Percentiles rank a stretch among this genome's conserved stretches.
phyloP scores from a whole-genome alignment of 768 basidiomycete species.

The Paxillus ammoniavirescens region DNA sequence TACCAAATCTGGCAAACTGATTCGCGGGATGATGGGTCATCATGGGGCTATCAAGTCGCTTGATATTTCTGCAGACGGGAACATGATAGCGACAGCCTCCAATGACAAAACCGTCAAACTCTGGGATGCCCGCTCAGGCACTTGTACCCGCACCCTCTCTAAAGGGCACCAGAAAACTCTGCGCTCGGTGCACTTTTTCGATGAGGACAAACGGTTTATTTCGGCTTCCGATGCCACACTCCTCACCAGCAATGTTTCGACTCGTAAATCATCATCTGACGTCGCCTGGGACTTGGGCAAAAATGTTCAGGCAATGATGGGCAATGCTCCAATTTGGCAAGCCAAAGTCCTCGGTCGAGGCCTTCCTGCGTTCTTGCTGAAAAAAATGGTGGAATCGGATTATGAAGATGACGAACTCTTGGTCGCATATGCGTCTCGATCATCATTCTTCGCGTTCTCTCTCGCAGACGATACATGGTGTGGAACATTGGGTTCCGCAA shows the following conservation, averaged over 20 bases:
- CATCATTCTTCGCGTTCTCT: conserved; percentile 5
- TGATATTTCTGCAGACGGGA: conserved; percentile 16
- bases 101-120: conserved; percentile 17
- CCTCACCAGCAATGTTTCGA: background rate
- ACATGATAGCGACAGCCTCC: conserved; percentile 15
- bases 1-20: conserved; percentile 8
- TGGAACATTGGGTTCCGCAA: background rate
- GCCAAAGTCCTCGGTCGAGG: background rate
- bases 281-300: conserved; percentile 3
- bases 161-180: conserved; percentile 3
- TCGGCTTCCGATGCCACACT: conserved; percentile 4
- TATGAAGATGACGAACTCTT: background rate
- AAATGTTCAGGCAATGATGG: background rate
- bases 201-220: conserved; percentile 6
- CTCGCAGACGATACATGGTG: background rate
- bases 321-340: conserved; percentile 4
- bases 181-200: conserved; percentile 8
- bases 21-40: conserved; percentile 23
- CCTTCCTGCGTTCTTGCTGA: conserved; percentile 1
- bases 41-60: conserved; percentile 10
- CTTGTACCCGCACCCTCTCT: conserved; percentile 3
- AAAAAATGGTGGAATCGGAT: background rate
- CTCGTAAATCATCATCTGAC: conserved; percentile 3
- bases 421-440: conserved; percentile 1
- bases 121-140: conserved; percentile 14